Evolutionary conservation across 305 asterid genomes (phyloP).

Genomic region (Striga hermonthica): DNA sequence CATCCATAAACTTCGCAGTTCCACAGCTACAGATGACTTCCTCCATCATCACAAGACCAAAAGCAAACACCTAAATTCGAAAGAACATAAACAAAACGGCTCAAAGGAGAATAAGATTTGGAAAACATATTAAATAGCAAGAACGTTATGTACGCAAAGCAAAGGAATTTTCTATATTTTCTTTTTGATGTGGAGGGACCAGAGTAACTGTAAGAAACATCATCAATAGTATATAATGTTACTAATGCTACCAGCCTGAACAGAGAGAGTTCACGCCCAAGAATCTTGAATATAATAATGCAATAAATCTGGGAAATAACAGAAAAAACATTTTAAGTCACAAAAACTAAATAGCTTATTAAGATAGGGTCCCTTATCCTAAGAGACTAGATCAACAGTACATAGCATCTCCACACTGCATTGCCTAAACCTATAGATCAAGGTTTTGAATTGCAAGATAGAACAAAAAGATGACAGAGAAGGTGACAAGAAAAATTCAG

Average conservation of each 20-base stretch:
- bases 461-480: background rate
- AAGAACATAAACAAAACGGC: conserved; percentile 27
- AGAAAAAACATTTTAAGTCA: background rate
- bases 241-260: conserved; percentile 9
- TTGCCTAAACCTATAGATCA: background rate
- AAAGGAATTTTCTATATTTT: background rate
- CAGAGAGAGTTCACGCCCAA: conserved; percentile 22
- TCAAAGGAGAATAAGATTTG: conserved; percentile 6
- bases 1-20: conserved; percentile 71
- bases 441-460: background rate
- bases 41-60: conserved; percentile 43
- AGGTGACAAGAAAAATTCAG: background rate
- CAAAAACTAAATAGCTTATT: background rate
- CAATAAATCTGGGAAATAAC: conserved; percentile 11
- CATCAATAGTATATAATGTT: conserved; percentile 8
- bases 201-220: background rate
- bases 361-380: background rate
- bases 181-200: conserved; percentile 8
- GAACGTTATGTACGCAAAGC: conserved; percentile 10
- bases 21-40: conserved; percentile 43
- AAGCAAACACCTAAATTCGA: conserved; percentile 32
- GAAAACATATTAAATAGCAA: conserved; percentile 6
- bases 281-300: conserved; percentile 19
- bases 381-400: too few species aligned
- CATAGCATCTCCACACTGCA: background rate